Evolutionary conservation across 164 flowering plant genomes (phyloP).

Genomic region (Kingdonia uniflora): DNA sequence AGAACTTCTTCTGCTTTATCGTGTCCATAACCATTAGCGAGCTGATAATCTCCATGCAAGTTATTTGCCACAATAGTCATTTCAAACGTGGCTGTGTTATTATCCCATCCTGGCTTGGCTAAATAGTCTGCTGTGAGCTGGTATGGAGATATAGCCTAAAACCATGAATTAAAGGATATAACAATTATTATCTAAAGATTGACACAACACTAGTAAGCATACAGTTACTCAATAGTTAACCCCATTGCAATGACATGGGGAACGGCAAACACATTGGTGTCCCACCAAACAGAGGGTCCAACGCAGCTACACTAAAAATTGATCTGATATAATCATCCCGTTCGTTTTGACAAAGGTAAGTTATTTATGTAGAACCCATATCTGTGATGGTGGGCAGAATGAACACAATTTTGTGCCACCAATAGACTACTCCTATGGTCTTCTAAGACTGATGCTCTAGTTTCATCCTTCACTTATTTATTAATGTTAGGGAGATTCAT

Average conservation of each 20-base stretch:
- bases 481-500: slow-evolving; percentile 7
- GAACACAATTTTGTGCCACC: not conserved
- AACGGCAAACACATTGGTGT: no score
- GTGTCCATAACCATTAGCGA: slow-evolving; percentile 77
- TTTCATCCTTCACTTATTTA: not conserved
- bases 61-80: slow-evolving; percentile 59
- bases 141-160: slow-evolving; percentile 47
- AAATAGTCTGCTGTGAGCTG: slow-evolving; percentile 69
- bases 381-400: no score
- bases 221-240: no score
- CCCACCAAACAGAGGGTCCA: no score
- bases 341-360: no score
- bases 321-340: no score
- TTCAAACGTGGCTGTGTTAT: slow-evolving; percentile 77
- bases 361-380: no score
- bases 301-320: no score
- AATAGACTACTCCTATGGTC: not conserved
- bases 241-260: no score
- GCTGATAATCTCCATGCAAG: slow-evolving; percentile 88
- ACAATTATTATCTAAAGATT: slow-evolving; percentile 5
- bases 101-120: slow-evolving; percentile 82
- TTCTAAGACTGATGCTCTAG: not conserved
- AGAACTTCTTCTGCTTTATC: slow-evolving; percentile 55
- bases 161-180: slow-evolving; percentile 10
- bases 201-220: not conserved